phyloP scores from a whole-genome alignment of 164 flowering plant species.

The Chimonanthus salicifolius region DNA sequence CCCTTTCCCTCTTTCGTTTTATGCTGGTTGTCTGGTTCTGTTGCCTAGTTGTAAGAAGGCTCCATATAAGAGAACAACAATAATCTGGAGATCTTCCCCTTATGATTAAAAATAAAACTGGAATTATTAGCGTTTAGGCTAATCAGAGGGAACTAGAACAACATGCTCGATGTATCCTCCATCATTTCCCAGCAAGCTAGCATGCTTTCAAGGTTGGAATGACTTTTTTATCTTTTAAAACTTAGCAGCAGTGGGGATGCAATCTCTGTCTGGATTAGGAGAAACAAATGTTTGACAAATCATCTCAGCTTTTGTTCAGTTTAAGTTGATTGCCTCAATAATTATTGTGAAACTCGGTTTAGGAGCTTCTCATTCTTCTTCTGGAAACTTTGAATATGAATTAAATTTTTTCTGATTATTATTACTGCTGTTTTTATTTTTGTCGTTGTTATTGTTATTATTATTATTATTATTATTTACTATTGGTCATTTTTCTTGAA shows the following conservation, averaged over 20 bases:
- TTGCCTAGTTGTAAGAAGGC: no score
- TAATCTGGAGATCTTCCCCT: neutral
- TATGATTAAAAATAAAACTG: neutral
- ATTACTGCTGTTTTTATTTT: no score
- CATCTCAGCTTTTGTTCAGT: neutral
- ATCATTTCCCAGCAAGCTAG: neutral
- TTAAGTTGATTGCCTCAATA: neutral
- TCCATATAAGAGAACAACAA: neutral
- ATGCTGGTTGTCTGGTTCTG: neutral
- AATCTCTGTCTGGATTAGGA: neutral
- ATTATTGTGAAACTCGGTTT: neutral
- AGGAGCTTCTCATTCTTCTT: neutral
- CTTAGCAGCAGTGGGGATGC: neutral
- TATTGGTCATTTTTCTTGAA: neutral
- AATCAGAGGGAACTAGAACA: neutral
- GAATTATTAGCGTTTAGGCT: neutral
- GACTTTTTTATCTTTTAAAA: neutral
- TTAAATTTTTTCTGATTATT: neutral
- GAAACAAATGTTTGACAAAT: neutral
- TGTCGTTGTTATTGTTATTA: neutral
- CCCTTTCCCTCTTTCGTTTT: neutral
- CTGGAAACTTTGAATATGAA: neutral
- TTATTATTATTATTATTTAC: neutral
- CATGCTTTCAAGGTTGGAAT: neutral
- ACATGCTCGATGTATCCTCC: neutral